Base-by-base conservation (phyloP, 2,329 filamentous ascomycete species). In the Neopestalotiopsis rosae region DNA sequence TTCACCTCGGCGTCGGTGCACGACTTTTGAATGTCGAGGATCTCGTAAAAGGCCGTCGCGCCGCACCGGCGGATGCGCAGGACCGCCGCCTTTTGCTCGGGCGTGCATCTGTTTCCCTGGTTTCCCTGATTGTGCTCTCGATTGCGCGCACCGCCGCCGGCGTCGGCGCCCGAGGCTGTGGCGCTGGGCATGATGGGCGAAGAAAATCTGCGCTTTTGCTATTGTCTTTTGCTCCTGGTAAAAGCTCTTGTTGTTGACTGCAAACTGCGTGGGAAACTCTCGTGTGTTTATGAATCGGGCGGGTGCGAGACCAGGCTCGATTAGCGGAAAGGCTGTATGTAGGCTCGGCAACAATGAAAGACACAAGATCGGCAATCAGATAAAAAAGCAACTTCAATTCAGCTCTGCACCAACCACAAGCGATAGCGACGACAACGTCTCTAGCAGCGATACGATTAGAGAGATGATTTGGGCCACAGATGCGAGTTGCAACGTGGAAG, bases 41-140 rank as follows among this genome's bases (percentile, higher is more conserved):
- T 98, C 79, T 98, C 96, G 84, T 99, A 99, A 82, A 97, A 99
- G 20, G 94, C 94, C 4, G 94, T 98, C 28, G 92, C 84, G 52
- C 88, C 86, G 83, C 96, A 99, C 84, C 88, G 89, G 73, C 93
- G 91, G 79, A 99, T 96, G 73, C 96, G 90, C 75, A 97, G 84
- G 40, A 99, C 96, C 32, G 95, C 95, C 1, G 93, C 91, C 80
- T 97, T 96, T 79, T 99, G 96, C 75, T 98, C 95, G 38, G 89
- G 85, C 1, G 96, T 99, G 82, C 90, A 97, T 78, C 92, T 88
- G 74, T 93, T 90, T 69, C 89, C 89, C 73, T 91, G 89, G 80
- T 91, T 92, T 73, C 92, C 92, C 79, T 94, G 92, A 79, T 93
- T 91, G 81, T 94, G 92, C 69, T 90, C 86, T 75, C 90, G 89